Evolutionary conservation across 148 eudicot genomes (phyloP), one percentile per base, ranked within the genome.

Genomic region (Talinum fruticosum): DNA sequence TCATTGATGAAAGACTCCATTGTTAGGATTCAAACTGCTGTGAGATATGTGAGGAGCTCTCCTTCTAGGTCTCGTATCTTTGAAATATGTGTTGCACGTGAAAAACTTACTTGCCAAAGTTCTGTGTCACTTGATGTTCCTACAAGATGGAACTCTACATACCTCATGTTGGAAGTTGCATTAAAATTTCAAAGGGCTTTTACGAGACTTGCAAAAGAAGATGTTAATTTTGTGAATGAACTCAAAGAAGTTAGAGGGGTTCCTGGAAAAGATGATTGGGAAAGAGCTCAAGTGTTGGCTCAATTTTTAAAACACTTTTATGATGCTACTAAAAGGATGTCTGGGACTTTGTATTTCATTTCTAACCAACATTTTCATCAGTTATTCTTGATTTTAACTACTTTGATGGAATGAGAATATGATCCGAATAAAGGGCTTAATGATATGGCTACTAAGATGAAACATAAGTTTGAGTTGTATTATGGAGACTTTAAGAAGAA

Each of bases 391-490:
- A 59, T 74, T 1, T 16, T 74, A 5, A 10, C 66, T n/a, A 33
- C 10, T 74, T 59, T 74, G 33, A 18, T 57, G 0, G 30, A 33
- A 21, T 57, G 67, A 67, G 49, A 74, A 35, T 8, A 4, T 1
- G 64, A 26, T 54, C 8, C 32, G 12, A 59, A 57, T 74, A 2
- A 33, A 7, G 29, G 30, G 21, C 37, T 57, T 57, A 3, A 16
- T 15, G 30, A 8, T 2, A 65, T 78, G 59, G 70, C 32, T 57
- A 19, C 0, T 0, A 26, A 69, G 29, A 71, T 78, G 75, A 71
- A 57, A 61, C n/a, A 54, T 13, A 71, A 71, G 53, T 78, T 53
- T 78, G 75, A 78, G 21, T 57, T 70, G 37, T 78, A 53, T 16
- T 78, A 53, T 71, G 80, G 69, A 3, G 37, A 54, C 30, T 30